These are phyloP conservation scores for Pythium dissotocum DNA, from an alignment of 352 stramenopile species.

Conservation along the genomic window DNA sequence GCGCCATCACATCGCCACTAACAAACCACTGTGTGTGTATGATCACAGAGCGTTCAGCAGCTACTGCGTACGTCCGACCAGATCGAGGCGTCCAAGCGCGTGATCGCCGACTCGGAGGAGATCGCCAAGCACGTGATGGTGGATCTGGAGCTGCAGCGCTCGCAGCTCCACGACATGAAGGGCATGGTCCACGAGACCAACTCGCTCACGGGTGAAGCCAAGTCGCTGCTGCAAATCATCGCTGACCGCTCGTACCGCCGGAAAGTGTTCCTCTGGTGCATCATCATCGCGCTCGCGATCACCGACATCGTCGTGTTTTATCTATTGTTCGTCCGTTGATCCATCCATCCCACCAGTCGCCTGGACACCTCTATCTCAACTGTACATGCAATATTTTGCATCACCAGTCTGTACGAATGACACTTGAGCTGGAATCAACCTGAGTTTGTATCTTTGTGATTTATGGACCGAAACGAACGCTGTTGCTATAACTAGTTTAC, in stretches of 20 bases:
- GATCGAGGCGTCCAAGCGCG: constrained; percentile 69
- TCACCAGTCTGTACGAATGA: not conserved
- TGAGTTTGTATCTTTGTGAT: not conserved
- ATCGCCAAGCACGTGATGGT: constrained; percentile 73
- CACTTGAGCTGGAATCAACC: not conserved
- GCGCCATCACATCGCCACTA: not conserved
- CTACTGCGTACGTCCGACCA: constrained; percentile 73
- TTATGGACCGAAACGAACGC: constrained; percentile 22
- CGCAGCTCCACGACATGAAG: constrained; percentile 81
- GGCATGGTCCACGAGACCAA: constrained; percentile 75
- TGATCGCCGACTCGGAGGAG: constrained; percentile 64
- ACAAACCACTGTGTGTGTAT: not conserved
- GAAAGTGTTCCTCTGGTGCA: constrained; percentile 67
- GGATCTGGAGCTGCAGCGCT: constrained; percentile 77
- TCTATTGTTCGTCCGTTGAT: constrained; percentile 73
- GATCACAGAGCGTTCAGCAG: constrained; percentile 50
- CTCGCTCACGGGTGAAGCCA: constrained; percentile 65
- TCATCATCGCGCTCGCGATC: constrained; percentile 65
- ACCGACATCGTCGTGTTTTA: constrained; percentile 83
- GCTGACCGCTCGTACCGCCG: constrained; percentile 68
- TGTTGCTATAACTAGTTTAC: constrained; percentile 37
- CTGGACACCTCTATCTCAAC: not conserved
- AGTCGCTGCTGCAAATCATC: constrained; percentile 68
- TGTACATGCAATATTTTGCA: not conserved
- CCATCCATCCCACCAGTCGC: not conserved